Conservation (phyloP, 2,329 filamentous ascomycete species). For the Phyllosticta capitalensis region DNA sequence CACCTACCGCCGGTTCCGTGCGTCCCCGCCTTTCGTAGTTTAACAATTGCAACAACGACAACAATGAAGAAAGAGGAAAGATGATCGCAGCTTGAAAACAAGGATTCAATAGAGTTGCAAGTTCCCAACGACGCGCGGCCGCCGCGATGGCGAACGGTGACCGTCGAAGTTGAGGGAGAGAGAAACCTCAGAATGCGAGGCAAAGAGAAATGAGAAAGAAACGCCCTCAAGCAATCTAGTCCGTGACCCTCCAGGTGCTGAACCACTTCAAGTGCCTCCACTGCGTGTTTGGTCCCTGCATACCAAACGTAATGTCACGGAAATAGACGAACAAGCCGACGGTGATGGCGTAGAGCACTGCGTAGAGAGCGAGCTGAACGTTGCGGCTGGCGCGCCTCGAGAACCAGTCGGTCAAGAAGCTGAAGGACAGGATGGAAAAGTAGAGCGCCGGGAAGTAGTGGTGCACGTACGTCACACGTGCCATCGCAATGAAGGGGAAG, state of each 20-base stretch:
- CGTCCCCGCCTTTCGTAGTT: too few species aligned
- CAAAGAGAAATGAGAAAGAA: not conserved
- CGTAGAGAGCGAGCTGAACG: constrained; percentile 61
- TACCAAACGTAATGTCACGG: constrained; percentile 91
- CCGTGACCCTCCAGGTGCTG: constrained; percentile 72
- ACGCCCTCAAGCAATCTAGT: constrained; percentile 31
- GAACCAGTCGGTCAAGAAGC: constrained; percentile 82
- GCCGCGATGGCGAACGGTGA: too few species aligned
- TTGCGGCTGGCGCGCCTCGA: constrained; percentile 56
- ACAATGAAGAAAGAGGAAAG: too few species aligned
- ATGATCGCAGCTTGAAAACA: too few species aligned
- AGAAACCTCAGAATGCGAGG: not conserved
- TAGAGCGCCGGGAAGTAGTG: constrained; percentile 98
- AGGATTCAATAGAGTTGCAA: too few species aligned
- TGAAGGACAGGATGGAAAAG: constrained; percentile 84
- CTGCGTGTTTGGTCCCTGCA: constrained; percentile 73
- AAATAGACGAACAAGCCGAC: constrained; percentile 84
- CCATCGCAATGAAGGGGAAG: constrained; percentile 92
- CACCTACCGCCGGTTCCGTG: too few species aligned
- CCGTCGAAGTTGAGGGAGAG: not conserved
- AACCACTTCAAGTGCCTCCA: constrained; percentile 96
- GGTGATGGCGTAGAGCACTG: constrained; percentile 60
- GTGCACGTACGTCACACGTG: constrained; percentile 96
- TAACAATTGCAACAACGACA: too few species aligned
- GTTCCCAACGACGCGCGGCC: too few species aligned